These are phyloP conservation scores for Saccharomycopsis olivae DNA, from an alignment of 805 yeast genomes.

Conservation along the genomic window DNA sequence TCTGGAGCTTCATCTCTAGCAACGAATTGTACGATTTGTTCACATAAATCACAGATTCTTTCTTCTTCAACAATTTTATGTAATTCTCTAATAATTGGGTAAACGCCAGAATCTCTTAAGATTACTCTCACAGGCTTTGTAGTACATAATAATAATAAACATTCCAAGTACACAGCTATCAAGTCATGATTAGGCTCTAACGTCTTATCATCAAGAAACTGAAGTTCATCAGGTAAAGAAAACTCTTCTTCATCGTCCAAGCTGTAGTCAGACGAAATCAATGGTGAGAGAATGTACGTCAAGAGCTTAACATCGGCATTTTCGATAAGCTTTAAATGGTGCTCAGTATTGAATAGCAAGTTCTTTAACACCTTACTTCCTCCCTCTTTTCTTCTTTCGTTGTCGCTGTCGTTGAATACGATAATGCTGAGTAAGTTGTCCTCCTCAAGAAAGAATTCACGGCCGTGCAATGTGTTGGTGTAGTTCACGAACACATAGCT, in stretches of 20 bases:
- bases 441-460: conserved; percentile 67
- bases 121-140: conserved; percentile 63
- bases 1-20: conserved; percentile 77
- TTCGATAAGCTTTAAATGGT: conserved; percentile 49
- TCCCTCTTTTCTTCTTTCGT: conserved; percentile 78
- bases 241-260: conserved; percentile 78
- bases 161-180: conserved; percentile 65
- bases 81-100: conserved; percentile 77
- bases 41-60: conserved; percentile 58
- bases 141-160: conserved; percentile 68
- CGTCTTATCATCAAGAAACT: conserved; percentile 62
- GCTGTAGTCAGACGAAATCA: conserved; percentile 63
- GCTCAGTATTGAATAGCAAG: conserved; percentile 66
- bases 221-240: conserved; percentile 81
- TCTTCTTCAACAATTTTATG: conserved; percentile 47
- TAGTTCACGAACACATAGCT: conserved; percentile 85
- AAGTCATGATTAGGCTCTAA: conserved; percentile 66
- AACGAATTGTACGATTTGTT: conserved; percentile 77
- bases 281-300: conserved; percentile 73
- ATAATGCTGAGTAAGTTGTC: conserved; percentile 70
- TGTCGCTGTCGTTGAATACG: conserved; percentile 69
- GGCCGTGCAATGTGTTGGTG: conserved; percentile 64
- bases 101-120: conserved; percentile 73
- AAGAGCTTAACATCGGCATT: conserved; percentile 61
- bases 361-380: conserved; percentile 89